Evolutionary conservation across 2,329 filamentous ascomycete genomes (phyloP).

Genomic region (Sphaceloma murrayae): DNA sequence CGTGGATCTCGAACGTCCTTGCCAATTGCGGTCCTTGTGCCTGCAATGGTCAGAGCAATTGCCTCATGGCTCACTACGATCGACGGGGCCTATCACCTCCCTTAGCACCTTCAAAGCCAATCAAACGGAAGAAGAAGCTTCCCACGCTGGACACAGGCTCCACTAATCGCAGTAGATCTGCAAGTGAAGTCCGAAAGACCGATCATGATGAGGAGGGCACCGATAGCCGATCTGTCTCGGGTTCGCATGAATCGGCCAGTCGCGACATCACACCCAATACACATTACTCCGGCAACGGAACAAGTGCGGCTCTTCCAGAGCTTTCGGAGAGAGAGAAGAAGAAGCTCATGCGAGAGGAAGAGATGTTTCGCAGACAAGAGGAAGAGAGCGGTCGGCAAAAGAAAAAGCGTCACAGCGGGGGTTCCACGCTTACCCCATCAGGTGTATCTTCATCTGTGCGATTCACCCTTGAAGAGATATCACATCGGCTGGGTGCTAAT

Average conservation of each 20-base stretch:
- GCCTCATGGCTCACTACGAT: conserved; percentile 29
- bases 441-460: conserved; percentile 37
- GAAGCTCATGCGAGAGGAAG: conserved; percentile 54
- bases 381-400: conserved; percentile 42
- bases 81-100: conserved; percentile 21
- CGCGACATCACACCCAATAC: conserved; percentile 53
- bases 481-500: neutral
- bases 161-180: conserved; percentile 49
- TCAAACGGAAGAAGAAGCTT: conserved; percentile 40
- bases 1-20: conserved; percentile 60
- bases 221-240: conserved; percentile 49
- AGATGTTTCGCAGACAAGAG: conserved; percentile 52
- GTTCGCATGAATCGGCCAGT: conserved; percentile 48
- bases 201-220: conserved; percentile 47
- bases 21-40: conserved; percentile 74
- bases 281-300: conserved; percentile 39
- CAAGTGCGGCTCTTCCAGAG: conserved; percentile 34
- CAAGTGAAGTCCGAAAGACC: conserved; percentile 46
- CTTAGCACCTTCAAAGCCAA: conserved; percentile 25
- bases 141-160: conserved; percentile 41
- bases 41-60: conserved; percentile 44
- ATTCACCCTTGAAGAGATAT: conserved; percentile 13
- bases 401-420: conserved; percentile 49
- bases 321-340: conserved; percentile 53
- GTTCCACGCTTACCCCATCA: conserved; percentile 44